phyloP scores from a whole-genome alignment of 1,284 basidiomycete species.

The Irpex sp. region DNA sequence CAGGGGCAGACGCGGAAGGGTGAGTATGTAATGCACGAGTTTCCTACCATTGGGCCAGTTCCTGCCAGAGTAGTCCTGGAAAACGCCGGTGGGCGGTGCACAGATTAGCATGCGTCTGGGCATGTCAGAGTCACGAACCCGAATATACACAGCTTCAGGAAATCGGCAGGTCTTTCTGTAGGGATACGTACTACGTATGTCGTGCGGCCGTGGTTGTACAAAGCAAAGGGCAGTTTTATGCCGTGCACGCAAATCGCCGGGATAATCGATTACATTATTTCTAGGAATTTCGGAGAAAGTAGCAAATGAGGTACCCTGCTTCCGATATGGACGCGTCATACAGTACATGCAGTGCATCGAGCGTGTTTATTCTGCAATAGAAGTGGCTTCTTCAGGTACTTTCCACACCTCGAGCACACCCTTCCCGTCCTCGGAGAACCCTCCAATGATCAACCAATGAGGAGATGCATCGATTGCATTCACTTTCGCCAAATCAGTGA shows the following conservation, averaged over 20 bases:
- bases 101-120: background rate
- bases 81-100: background rate
- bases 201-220: background rate
- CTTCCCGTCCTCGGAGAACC: constrained; percentile 50
- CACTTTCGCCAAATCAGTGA: constrained; percentile 49
- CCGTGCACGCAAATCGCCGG: background rate
- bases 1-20: too few species aligned
- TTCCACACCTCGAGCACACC: constrained; percentile 61
- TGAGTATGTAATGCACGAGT: too few species aligned
- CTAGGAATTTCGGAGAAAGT: background rate
- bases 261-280: background rate
- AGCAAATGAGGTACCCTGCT: too few species aligned
- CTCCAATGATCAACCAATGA: constrained; percentile 51
- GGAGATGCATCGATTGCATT: constrained; percentile 50
- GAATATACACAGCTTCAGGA: background rate
- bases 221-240: background rate
- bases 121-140: background rate
- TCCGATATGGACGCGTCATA: too few species aligned
- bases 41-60: too few species aligned
- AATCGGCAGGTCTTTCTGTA: too few species aligned
- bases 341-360: too few species aligned
- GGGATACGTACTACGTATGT: too few species aligned
- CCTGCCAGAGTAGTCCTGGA: background rate
- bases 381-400: background rate
- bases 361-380: background rate